These are phyloP conservation scores for Nannochloropsis gaditana DNA, from an alignment of 108 stramenopile genomes.

Conservation along the genomic window DNA sequence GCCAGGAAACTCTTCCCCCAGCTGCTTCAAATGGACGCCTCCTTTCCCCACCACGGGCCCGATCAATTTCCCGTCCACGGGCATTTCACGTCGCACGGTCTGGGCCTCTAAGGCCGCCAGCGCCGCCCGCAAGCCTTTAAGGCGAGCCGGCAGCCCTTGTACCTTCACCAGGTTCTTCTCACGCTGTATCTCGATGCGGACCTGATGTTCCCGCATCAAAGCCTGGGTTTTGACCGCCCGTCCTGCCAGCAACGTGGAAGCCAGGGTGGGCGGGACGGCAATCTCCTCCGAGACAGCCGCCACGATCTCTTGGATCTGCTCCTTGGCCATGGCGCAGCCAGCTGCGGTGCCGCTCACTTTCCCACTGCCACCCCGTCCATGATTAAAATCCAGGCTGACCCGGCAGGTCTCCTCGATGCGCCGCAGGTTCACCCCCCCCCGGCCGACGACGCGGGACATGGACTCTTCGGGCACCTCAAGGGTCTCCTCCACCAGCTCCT, in stretches of 20 bases:
- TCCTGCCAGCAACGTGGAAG: not conserved
- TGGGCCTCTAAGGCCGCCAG: not conserved
- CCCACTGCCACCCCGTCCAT: conserved; percentile 7
- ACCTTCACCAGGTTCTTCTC: conserved; percentile 15
- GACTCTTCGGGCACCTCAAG: not conserved
- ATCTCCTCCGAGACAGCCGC: not conserved
- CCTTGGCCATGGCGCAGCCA: not conserved
- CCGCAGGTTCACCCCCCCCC: not conserved
- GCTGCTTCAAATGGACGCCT: not conserved
- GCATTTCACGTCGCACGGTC: not conserved
- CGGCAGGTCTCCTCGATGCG: not conserved
- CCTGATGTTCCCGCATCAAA: not conserved
- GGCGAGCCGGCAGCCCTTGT: not conserved
- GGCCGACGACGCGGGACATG: not conserved
- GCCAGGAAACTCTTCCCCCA: conserved; percentile 1
- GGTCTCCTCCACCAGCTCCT: not conserved
- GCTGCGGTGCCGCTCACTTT: not conserved
- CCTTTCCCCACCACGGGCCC: conserved; percentile 1
- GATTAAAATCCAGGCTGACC: not conserved
- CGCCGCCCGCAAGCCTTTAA: not conserved
- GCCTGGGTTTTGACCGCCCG: not conserved
- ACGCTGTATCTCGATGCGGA: not conserved
- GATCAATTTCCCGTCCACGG: conserved; percentile 17
- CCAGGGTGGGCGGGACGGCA: not conserved
- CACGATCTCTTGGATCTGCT: not conserved